Conservation (phyloP, 371 early-diverging fungal species). For the Mucor velutinosus region DNA sequence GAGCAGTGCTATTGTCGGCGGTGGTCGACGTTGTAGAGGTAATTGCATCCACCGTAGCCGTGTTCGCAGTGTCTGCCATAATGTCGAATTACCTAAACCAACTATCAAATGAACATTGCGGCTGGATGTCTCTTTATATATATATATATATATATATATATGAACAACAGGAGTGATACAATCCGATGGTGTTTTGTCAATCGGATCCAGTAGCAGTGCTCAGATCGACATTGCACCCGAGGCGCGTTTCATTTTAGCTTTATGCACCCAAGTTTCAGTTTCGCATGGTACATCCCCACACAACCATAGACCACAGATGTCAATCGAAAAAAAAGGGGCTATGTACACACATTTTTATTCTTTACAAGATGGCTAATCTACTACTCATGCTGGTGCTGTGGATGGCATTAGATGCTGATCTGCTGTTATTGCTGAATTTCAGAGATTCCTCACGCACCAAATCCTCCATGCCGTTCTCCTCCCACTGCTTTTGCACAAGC, state of each 20-base stretch:
- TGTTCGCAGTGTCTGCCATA: background rate
- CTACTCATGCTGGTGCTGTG: background rate
- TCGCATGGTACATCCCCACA: too few relatives aligned
- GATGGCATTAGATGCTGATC: background rate
- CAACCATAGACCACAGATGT: background rate
- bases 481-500: constrained; percentile 54
- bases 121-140: background rate
- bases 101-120: background rate
- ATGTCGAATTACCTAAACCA: background rate
- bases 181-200: too few relatives aligned
- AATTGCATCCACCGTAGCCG: background rate
- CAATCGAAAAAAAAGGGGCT: background rate
- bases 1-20: background rate
- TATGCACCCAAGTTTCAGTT: too few relatives aligned
- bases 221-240: too few relatives aligned
- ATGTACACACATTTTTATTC: background rate
- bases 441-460: constrained; percentile 23
- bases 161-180: too few relatives aligned
- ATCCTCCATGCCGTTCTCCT: constrained; percentile 49
- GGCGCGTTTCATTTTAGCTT: too few relatives aligned
- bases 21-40: background rate
- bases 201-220: too few relatives aligned
- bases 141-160: background rate
- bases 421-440: background rate
- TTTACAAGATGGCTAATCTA: background rate